These are phyloP conservation scores for Lepidium aucheri DNA, from an alignment of 345 rosid genomes.

Conservation along the genomic window DNA sequence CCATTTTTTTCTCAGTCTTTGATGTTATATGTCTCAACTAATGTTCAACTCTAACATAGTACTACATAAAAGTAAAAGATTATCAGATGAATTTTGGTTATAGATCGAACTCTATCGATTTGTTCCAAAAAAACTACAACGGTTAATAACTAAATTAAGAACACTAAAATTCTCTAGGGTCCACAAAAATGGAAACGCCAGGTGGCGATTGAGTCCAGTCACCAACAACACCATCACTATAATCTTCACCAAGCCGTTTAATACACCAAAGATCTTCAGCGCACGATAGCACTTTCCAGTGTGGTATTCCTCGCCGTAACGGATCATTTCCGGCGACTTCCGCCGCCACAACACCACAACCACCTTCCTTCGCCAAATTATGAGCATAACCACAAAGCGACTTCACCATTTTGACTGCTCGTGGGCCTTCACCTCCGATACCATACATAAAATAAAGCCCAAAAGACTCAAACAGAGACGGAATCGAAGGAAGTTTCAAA, in stretches of 20 bases:
- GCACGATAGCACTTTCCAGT: conserved; percentile 71
- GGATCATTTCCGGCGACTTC: conserved; percentile 76
- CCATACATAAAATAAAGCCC: conserved; percentile 82
- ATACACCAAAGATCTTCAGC: conserved; percentile 89
- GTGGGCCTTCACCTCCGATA: conserved; percentile 80
- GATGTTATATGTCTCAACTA: no score
- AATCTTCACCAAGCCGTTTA: conserved; percentile 75
- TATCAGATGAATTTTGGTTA: no score
- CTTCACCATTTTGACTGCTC: conserved; percentile 45
- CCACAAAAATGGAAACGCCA: conserved; percentile 82
- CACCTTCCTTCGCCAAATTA: conserved; percentile 60
- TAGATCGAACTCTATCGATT: no score
- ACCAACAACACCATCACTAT: conserved; percentile 61
- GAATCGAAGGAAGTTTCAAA: conserved; percentile 72
- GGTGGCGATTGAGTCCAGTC: conserved; percentile 95
- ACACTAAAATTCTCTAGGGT: conserved; percentile 74
- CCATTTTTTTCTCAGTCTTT: no score
- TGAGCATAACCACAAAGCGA: conserved; percentile 75
- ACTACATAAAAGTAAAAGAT: no score
- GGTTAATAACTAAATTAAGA: no score
- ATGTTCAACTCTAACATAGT: no score
- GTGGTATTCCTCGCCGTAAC: conserved; percentile 62
- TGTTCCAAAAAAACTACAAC: background rate
- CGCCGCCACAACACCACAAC: conserved; percentile 69
- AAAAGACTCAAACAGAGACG: conserved; percentile 72